Evolutionary conservation across 2,329 filamentous ascomycete species (phyloP).

Genomic region (Calonectria hongkongensis): DNA sequence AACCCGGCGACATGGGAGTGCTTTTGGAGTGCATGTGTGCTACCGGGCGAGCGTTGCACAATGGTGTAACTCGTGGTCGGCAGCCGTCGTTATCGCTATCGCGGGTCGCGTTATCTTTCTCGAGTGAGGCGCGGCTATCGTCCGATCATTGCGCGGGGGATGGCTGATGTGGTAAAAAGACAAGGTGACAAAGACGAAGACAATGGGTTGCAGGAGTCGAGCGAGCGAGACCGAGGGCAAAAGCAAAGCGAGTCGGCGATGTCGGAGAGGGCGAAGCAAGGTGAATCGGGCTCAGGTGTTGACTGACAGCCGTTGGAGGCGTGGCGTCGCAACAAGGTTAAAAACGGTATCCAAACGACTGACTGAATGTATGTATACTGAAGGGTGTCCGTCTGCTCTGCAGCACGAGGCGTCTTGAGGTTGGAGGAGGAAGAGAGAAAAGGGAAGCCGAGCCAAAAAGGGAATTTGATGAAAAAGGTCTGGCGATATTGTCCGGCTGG

Average conservation of each 20-base stretch:
- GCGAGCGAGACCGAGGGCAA: conserved; percentile 1
- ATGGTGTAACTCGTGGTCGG: conserved; percentile 16
- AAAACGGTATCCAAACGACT: conserved; percentile 20
- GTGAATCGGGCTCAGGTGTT: conserved; percentile 1
- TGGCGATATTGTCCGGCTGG: conserved; percentile 20
- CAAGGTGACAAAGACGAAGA: not conserved
- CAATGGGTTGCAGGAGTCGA: conserved; percentile 5
- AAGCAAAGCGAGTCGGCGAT: conserved; percentile 10
- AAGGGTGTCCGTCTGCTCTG: conserved; percentile 12
- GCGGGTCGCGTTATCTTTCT: conserved; percentile 18
- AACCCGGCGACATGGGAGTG: conserved; percentile 18
- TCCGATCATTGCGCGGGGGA: not conserved
- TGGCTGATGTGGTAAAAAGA: not conserved
- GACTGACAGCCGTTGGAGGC: not conserved
- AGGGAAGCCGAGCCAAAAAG: not conserved
- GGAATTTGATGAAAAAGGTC: conserved; percentile 9
- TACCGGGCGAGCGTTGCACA: conserved; percentile 1
- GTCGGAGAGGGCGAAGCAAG: conserved; percentile 18
- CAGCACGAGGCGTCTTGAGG: conserved; percentile 15
- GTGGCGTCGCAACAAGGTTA: conserved; percentile 14
- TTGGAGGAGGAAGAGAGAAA: conserved; percentile 6
- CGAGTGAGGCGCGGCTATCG: conserved; percentile 15
- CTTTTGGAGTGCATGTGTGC: conserved; percentile 13
- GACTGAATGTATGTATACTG: conserved; percentile 13
- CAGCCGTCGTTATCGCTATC: conserved; percentile 24